Conservation (phyloP, 2,329 filamentous ascomycete genomes). For the Botrytis sinoallii region DNA sequence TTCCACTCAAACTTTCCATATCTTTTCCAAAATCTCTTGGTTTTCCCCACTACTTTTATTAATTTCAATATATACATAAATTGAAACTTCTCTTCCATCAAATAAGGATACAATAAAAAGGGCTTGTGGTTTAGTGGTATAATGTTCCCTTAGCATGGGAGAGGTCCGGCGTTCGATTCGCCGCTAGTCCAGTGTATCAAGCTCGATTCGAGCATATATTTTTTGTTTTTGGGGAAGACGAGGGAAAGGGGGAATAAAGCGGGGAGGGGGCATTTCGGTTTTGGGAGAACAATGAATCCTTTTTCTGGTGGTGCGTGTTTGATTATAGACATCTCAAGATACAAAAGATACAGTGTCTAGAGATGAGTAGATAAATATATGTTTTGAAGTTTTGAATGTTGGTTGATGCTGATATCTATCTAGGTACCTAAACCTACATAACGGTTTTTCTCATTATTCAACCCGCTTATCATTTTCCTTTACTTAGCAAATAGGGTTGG, state of each 20-base stretch:
- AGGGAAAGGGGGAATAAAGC: not conserved
- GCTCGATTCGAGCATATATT: fast-evolving
- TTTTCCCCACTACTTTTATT: fast-evolving
- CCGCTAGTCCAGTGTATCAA: not conserved
- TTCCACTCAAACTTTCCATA: not conserved
- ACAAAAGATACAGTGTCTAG: fast-evolving
- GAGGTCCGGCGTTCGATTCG: not conserved
- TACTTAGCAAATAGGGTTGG: not conserved
- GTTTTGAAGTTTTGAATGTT: not conserved
- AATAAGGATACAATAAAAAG: not conserved
- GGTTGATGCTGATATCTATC: not conserved
- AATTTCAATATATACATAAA: fast-evolving
- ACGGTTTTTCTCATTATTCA: not conserved
- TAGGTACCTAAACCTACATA: not conserved
- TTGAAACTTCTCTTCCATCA: fast-evolving
- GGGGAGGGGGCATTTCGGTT: not conserved
- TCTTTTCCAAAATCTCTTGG: not conserved
- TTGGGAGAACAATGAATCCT: not conserved
- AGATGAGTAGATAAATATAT: not conserved
- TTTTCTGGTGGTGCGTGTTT: not conserved
- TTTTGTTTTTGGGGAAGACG: not conserved
- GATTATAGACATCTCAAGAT: not conserved
- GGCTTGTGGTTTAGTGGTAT: not conserved
- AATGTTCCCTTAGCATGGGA: not conserved
- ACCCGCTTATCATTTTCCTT: not conserved